Evolutionary conservation across 305 asterid genomes (phyloP).

Genomic region (Solanum hybrid): DNA sequence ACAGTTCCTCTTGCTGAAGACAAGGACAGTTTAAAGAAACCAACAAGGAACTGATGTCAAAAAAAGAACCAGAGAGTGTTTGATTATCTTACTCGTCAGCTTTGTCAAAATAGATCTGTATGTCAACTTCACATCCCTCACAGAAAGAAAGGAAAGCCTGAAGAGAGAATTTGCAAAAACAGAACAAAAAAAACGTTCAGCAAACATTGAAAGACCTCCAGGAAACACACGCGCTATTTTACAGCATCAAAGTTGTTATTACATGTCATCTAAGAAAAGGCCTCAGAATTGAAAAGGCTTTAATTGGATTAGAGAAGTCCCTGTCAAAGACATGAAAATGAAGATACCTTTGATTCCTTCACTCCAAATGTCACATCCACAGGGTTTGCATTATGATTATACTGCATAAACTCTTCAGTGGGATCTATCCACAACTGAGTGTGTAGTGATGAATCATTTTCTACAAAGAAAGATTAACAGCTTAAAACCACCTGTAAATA

Average conservation of each 20-base stretch:
- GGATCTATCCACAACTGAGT: constrained; percentile 99
- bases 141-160: constrained; percentile 96
- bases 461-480: constrained; percentile 32
- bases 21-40: background rate
- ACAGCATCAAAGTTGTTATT: background rate
- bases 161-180: constrained; percentile 14
- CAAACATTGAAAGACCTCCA: background rate
- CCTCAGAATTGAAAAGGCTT: background rate
- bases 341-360: constrained; percentile 80
- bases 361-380: constrained; percentile 90
- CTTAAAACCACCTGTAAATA: constrained; percentile 5
- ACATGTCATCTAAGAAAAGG: background rate
- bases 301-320: background rate
- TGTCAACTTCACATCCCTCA: constrained; percentile 93
- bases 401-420: constrained; percentile 83
- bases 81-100: constrained; percentile 84
- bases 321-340: background rate
- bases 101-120: constrained; percentile 76
- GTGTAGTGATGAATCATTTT: constrained; percentile 81
- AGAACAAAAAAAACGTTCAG: constrained; percentile 8
- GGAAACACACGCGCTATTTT: background rate
- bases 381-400: constrained; percentile 67
- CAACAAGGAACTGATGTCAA: background rate
- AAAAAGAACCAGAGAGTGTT: background rate
- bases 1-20: background rate